Evolutionary conservation across 2,329 filamentous ascomycete genomes (phyloP), one percentile per base, ranked within the genome.

Genomic region (Colletotrichum noveboracense): DNA sequence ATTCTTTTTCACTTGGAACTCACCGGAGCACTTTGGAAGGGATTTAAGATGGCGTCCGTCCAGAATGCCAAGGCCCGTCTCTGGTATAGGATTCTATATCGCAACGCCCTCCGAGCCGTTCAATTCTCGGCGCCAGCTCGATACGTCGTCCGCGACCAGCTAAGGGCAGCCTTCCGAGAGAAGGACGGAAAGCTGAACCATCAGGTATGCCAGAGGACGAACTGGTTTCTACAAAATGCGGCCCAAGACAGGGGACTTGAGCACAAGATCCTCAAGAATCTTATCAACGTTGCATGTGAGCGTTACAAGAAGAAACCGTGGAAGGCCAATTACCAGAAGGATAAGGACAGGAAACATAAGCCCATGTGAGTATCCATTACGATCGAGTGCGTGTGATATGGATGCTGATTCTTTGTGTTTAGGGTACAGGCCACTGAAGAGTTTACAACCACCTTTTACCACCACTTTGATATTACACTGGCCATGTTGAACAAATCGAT

Each of bases 401-500:
- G 14, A 30, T 66, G 28, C 56, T 76, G 34, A 76, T 70, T 64
- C 7, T 12, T 36, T 16, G 36, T 12, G 7, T n/a, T 58, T 18
- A 66, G 72, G 28, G 24, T 48, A 4, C 38, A 70, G 12, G 66
- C 67, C 24, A 68, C 32, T 38, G 77, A 77, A 55, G 60, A 78
- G 52, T 76, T 80, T 56, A 76, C 79, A 34, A 64, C 76, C 28
- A 80, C 81, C 66, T 84, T 88, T 8, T 93, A 89, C 81, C 86
- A 88, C 62, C 90, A 93, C 79, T 95, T 94, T 81, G 90, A 95
- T 70, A 90, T 90, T 85, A 95, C 93, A 9, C 82, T 96, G 64
- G 88, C 88, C 21, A 94, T 94, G 93, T 86, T 96, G 70, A 96
- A 96, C 80, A 91, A 93, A 81, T 92, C 89, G 8, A 93, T 96